Evolutionary conservation across 805 yeast species (phyloP), one percentile per base, ranked within the genome.

Genomic region (Nakazawaea molendinolei): DNA sequence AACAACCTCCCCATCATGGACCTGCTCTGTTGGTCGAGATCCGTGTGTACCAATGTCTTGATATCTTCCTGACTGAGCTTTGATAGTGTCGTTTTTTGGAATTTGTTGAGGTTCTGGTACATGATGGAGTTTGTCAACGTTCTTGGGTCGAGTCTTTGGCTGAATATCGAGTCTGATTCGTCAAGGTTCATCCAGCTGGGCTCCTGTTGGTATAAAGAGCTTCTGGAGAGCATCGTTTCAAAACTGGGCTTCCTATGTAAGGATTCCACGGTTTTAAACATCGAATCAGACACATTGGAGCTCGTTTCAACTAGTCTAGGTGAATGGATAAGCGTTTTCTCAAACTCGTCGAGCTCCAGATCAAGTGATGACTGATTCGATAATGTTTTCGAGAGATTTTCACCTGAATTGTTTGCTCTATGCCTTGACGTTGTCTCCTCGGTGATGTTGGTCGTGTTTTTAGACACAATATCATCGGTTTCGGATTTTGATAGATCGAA

Each of bases 111-210:
- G 23, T 36, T 36, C 18, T 31, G 34, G 24, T 23, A 36, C 18
- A 36, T n/a, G 16, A 36, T 33, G 5, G 33, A 5, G 13, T 33
- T 28, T 13, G 36, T 33, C 17, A 33, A 28, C 9, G 41, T 36
- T 23, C 32, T 32, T 20, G 23, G 37, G 14, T 38, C 43, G n/a
- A 28, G 17, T n/a, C 15, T 14, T 17, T 22, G 18, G n/a, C n/a
- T 21, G 13, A 23, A 14, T 26, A 17, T 10, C 5, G 21, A 26
- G 22, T 18, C 40, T 13, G 40, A 46, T 19, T 53, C 60, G 35
- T 52, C 46, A 3, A 75, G 69, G 36, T 71, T 76, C 76, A 71
- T 70, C 77, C 78, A 72, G 38, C 63, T 66, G 14, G 67, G 59
- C 27, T 65, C 69, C 5, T 67, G 74, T 10, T 66, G 53, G 45